Evolutionary conservation across 148 eudicot species (phyloP).

Genomic region (Limonium bicolor): DNA sequence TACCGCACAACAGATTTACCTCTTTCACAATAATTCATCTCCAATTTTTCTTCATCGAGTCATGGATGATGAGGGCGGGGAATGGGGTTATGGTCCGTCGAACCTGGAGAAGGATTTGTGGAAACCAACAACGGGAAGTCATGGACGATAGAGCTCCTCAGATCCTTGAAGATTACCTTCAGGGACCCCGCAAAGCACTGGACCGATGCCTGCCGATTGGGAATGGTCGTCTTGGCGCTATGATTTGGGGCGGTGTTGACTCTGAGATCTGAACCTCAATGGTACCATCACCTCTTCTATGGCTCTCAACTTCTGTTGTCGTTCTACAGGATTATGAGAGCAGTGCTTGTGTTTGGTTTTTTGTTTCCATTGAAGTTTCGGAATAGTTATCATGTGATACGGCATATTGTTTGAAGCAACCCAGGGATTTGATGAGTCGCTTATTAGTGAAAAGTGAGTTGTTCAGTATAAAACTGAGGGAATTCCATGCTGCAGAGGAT

Average conservation of each 20-base stretch:
- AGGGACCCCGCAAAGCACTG: conserved; percentile 49
- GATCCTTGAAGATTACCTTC: conserved; percentile 36
- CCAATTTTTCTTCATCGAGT: no score
- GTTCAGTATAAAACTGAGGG: no score
- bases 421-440: no score
- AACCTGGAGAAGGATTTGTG: conserved; percentile 19
- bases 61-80: conserved; percentile 12
- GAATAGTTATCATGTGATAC: no score
- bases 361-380: neutral
- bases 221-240: conserved; percentile 72
- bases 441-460: no score
- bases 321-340: neutral
- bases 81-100: conserved; percentile 23
- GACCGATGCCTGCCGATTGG: conserved; percentile 88
- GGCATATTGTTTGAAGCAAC: neutral
- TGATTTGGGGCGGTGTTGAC: conserved; percentile 57
- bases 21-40: no score
- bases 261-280: conserved; percentile 57
- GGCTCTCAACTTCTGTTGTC: neutral
- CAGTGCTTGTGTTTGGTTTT: no score
- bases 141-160: conserved; percentile 4
- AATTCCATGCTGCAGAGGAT: conserved; percentile 52
- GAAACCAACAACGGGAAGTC: conserved; percentile 15
- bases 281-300: conserved; percentile 23
- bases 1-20: no score